phyloP scores from a whole-genome alignment of 1,284 basidiomycete genomes.

The Farysia itapuensis region DNA sequence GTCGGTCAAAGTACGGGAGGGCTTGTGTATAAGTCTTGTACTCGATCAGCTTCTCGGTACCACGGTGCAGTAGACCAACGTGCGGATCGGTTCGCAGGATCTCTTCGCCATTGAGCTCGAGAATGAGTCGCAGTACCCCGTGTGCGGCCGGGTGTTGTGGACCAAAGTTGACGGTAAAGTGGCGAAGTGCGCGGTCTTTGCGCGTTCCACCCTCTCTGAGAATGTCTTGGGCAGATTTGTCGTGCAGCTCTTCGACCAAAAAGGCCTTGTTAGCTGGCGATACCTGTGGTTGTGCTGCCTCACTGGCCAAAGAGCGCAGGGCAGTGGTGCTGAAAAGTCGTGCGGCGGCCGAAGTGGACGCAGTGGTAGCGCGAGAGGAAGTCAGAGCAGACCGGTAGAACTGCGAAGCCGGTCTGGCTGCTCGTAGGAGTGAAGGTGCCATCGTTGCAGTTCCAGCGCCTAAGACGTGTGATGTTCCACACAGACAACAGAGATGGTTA shows the following conservation, averaged over 20 bases:
- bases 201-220: slow-evolving; percentile 73
- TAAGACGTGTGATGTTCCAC: too few species aligned
- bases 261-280: slow-evolving; percentile 39
- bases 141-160: slow-evolving; percentile 97
- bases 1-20: slow-evolving; percentile 96
- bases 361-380: slow-evolving; percentile 10
- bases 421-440: slow-evolving; percentile 31
- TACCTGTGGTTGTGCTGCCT: slow-evolving; percentile 20
- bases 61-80: slow-evolving; percentile 92
- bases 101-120: slow-evolving; percentile 92
- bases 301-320: slow-evolving; percentile 39
- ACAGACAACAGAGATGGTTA: too few species aligned
- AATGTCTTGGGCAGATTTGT: slow-evolving; percentile 74
- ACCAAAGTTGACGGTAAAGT: slow-evolving; percentile 61
- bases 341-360: slow-evolving; percentile 25
- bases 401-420: slow-evolving; percentile 30
- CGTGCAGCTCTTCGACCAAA: slow-evolving; percentile 66
- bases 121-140: slow-evolving; percentile 94
- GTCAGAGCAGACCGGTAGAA: slow-evolving; percentile 11
- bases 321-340: slow-evolving; percentile 22
- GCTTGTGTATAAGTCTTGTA: slow-evolving; percentile 99
- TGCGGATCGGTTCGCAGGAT: slow-evolving; percentile 67
- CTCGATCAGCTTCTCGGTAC: slow-evolving; percentile 98
- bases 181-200: slow-evolving; percentile 75
- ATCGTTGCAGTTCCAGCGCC: too few species aligned